A percentile compares a stretch with the other conserved stretches of the same genome.
Evolutionary conservation across 2,329 filamentous ascomycete genomes (phyloP).

Genomic region (Cladophialophora chaetospira): DNA sequence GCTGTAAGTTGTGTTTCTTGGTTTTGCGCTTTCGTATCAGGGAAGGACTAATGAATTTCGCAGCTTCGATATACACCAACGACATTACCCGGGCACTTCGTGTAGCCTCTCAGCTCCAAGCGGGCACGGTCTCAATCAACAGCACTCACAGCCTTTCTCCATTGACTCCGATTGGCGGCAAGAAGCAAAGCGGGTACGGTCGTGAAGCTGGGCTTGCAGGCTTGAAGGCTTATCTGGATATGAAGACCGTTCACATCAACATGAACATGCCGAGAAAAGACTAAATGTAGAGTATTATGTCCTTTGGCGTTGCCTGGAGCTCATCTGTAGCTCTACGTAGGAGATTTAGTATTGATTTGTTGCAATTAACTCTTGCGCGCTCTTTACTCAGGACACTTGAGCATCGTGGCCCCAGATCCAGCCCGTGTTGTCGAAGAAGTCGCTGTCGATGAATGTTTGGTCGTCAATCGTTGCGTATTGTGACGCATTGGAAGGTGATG

Average conservation of each 20-base stretch:
- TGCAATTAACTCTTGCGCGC: too few relatives aligned
- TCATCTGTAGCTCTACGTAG: too few relatives aligned
- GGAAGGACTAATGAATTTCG: conserved; percentile 2
- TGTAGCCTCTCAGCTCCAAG: conserved; percentile 44
- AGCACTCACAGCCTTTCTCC: conserved; percentile 21
- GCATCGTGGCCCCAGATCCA: too few relatives aligned
- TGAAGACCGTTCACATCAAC: neutral
- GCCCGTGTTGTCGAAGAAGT: too few relatives aligned
- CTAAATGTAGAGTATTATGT: too few relatives aligned
- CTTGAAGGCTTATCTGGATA: neutral
- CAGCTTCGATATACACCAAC: conserved; percentile 42
- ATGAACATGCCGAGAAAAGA: too few relatives aligned
- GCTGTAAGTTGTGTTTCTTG: conserved; percentile 28
- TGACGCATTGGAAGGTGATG: neutral
- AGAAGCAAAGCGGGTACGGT: neutral
- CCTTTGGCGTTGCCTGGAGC: too few relatives aligned
- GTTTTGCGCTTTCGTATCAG: neutral
- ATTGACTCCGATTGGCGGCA: neutral
- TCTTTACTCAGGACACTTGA: too few relatives aligned
- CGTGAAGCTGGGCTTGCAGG: neutral
- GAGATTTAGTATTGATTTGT: too few relatives aligned
- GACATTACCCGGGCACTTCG: conserved; percentile 44
- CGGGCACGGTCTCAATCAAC: conserved; percentile 49
- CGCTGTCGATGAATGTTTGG: too few relatives aligned
- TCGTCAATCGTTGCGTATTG: too few relatives aligned